Conservation (phyloP, 208 protist species). For the Vickermania spadyakhi region DNA sequence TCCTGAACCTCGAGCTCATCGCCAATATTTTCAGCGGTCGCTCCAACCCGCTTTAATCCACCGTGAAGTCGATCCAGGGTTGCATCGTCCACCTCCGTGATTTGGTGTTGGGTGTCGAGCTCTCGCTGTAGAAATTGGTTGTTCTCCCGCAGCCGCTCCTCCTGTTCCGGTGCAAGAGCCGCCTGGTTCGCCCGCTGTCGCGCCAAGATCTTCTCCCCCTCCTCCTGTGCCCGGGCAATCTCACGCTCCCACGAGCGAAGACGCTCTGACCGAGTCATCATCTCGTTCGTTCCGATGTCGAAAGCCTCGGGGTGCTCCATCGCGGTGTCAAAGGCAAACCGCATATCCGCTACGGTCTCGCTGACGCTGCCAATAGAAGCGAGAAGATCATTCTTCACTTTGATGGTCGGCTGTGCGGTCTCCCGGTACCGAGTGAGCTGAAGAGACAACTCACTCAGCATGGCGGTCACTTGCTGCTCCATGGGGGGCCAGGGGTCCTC, state of each 20-base stretch:
- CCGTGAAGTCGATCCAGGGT: constrained; percentile 58
- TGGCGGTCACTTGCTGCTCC: constrained; percentile 63
- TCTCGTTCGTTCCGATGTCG: constrained; percentile 52
- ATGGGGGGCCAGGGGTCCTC: constrained; percentile 80
- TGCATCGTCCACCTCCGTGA: constrained; percentile 56
- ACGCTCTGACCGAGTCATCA: constrained; percentile 49
- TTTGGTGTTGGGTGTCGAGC: constrained; percentile 39
- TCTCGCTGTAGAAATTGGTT: constrained; percentile 62
- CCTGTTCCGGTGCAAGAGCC: neutral
- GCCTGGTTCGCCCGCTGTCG: constrained; percentile 22
- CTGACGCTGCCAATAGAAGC: constrained; percentile 46
- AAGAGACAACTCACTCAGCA: constrained; percentile 48
- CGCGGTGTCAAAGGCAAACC: constrained; percentile 56
- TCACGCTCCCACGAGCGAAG: constrained; percentile 68
- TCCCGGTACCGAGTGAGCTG: constrained; percentile 52
- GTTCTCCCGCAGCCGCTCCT: constrained; percentile 22
- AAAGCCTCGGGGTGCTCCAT: constrained; percentile 79
- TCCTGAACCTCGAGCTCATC: constrained; percentile 82
- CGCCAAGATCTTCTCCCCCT: constrained; percentile 38
- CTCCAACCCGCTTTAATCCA: constrained; percentile 55
- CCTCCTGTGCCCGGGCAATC: constrained; percentile 47
- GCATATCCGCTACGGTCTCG: constrained; percentile 73
- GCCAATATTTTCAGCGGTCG: constrained; percentile 58
- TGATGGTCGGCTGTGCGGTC: constrained; percentile 36
- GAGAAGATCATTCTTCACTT: constrained; percentile 56